Evolutionary conservation across 2,329 filamentous ascomycete species (phyloP).

Genomic region (Clonostachys rosea): DNA sequence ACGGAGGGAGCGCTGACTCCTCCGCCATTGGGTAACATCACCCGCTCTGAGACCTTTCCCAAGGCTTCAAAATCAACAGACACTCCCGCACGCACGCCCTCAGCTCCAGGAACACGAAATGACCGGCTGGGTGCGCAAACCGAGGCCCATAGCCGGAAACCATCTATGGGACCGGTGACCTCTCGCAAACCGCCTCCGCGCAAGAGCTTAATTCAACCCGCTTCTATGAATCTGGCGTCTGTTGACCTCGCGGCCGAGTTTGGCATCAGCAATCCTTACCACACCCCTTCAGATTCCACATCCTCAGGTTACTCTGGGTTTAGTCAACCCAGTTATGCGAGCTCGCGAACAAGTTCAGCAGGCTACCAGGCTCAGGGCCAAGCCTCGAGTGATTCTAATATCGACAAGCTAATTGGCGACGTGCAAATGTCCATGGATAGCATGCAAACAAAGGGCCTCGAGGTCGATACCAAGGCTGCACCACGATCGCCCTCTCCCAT

Average conservation of each 20-base stretch:
- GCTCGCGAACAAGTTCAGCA: slow-evolving; percentile 48
- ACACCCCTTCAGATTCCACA: slow-evolving; percentile 58
- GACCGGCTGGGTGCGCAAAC: slow-evolving; percentile 23
- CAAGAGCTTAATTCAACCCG: slow-evolving; percentile 38
- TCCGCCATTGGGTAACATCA: slow-evolving; percentile 27
- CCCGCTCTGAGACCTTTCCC: slow-evolving; percentile 50
- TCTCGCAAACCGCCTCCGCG: slow-evolving; percentile 48
- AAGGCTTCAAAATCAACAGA: slow-evolving; percentile 28
- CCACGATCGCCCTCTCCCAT: slow-evolving; percentile 13
- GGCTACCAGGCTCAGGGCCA: slow-evolving; percentile 26
- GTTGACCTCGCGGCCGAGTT: slow-evolving; percentile 58
- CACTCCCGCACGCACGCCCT: slow-evolving; percentile 36
- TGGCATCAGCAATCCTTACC: slow-evolving; percentile 58
- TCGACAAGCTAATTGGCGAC: slow-evolving; percentile 51
- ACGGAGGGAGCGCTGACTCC: slow-evolving; percentile 28
- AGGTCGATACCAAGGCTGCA: slow-evolving; percentile 23
- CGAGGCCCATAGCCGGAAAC: slow-evolving; percentile 21
- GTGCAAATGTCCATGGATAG: slow-evolving; percentile 45
- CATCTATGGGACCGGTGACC: slow-evolving; percentile 42
- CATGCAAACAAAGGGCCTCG: slow-evolving; percentile 17
- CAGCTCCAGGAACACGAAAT: slow-evolving; percentile 37
- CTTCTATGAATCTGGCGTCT: slow-evolving; percentile 28
- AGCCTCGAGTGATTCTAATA: slow-evolving; percentile 38
- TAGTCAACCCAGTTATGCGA: slow-evolving; percentile 53
- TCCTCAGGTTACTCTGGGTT: slow-evolving; percentile 60